These are phyloP conservation scores for Lyophyllum semitale DNA, from an alignment of 768 basidiomycete genomes.

Conservation along the genomic window DNA sequence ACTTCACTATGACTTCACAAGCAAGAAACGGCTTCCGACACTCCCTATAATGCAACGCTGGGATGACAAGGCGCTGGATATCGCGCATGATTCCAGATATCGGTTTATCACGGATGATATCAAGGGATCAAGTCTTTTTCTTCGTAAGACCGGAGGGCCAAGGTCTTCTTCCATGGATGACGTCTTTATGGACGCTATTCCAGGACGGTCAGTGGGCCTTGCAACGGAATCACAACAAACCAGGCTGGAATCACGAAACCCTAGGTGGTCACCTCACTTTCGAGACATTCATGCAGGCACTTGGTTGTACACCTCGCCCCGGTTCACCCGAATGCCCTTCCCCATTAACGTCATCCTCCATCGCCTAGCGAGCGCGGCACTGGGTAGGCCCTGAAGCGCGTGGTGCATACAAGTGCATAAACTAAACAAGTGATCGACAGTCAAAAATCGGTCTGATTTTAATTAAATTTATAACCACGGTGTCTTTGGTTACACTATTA, in stretches of 20 bases:
- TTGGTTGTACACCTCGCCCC: too few relatives aligned
- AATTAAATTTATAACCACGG: too few relatives aligned
- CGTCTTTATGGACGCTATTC: not conserved
- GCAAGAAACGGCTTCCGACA: not conserved
- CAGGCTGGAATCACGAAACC: not conserved
- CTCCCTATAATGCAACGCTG: not conserved
- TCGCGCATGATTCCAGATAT: not conserved
- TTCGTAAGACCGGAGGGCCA: not conserved
- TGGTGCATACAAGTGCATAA: too few relatives aligned
- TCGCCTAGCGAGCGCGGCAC: too few relatives aligned
- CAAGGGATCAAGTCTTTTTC: not conserved
- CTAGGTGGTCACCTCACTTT: too few relatives aligned
- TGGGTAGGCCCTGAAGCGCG: too few relatives aligned
- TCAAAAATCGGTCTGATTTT: too few relatives aligned
- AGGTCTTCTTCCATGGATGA: not conserved
- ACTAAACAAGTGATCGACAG: too few relatives aligned
- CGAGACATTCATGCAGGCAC: too few relatives aligned
- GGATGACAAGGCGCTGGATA: not conserved
- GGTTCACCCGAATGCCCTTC: too few relatives aligned
- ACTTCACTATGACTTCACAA: constrained; percentile 18
- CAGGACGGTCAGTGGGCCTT: not conserved
- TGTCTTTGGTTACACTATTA: too few relatives aligned
- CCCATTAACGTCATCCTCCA: too few relatives aligned
- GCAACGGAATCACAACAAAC: not conserved
- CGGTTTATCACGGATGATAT: not conserved